These are phyloP conservation scores for Mucor irregularis DNA, from an alignment of 371 early-diverging fungal genomes.

Conservation along the genomic window DNA sequence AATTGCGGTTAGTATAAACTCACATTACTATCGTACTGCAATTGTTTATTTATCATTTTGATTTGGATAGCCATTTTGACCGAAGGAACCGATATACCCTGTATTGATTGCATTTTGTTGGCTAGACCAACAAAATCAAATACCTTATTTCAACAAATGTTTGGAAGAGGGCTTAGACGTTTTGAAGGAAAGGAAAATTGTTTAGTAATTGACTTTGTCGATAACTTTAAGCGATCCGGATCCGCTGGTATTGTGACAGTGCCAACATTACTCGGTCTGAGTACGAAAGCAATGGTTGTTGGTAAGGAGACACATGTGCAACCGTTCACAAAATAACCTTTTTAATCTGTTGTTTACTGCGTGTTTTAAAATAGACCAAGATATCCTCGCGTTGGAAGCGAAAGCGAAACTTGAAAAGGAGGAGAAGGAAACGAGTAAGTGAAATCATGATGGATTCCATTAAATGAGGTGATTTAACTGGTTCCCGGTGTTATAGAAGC, in stretches of 20 bases:
- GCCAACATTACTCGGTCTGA: constrained; percentile 73
- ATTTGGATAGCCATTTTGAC: constrained; percentile 68
- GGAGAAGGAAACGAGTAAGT: constrained; percentile 8
- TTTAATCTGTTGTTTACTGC: no score
- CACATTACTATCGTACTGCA: background rate
- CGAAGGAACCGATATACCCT: constrained; percentile 89
- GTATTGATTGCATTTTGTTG: constrained; percentile 86
- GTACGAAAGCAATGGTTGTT: constrained; percentile 41
- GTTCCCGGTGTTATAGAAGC: no score
- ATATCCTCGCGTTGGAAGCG: constrained; percentile 9
- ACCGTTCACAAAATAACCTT: no score
- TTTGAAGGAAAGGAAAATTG: constrained; percentile 72
- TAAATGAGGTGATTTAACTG: background rate
- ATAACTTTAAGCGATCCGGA: constrained; percentile 46
- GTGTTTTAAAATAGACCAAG: constrained; percentile 6
- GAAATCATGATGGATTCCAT: no score
- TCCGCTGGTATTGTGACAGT: constrained; percentile 54
- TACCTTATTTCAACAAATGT: constrained; percentile 91
- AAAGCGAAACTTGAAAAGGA: constrained; percentile 3
- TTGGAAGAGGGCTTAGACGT: constrained; percentile 88
- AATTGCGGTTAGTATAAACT: constrained; percentile 72
- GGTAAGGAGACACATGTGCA: constrained; percentile 12
- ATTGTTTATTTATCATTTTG: no score
- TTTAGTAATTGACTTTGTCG: constrained; percentile 87
- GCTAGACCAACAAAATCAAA: constrained; percentile 84